Percentiles rank a stretch among this genome's conserved stretches.
phyloP scores from a whole-genome alignment of 106 monocot genomes.

The Ottelia alismoides region DNA sequence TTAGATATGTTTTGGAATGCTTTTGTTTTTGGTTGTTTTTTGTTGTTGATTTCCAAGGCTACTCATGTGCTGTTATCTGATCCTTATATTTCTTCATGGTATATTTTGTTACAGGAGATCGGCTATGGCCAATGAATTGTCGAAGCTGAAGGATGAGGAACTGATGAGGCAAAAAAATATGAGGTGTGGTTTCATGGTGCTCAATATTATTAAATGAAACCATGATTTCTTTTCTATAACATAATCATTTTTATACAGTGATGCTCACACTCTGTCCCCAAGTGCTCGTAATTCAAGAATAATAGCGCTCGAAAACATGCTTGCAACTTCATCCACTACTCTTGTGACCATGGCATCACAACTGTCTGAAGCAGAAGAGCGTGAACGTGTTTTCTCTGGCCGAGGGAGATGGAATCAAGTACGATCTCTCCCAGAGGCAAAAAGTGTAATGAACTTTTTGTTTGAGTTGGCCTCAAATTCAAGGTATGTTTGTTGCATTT shows the following conservation, averaged over 20 bases:
- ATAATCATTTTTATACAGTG: slow-evolving; percentile 27
- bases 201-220: no score
- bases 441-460: slow-evolving; percentile 73
- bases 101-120: slow-evolving; percentile 65
- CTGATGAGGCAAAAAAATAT: slow-evolving; percentile 36
- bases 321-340: slow-evolving; percentile 56
- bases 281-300: slow-evolving; percentile 88
- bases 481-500: no score
- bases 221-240: no score
- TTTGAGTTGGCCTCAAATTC: slow-evolving; percentile 66
- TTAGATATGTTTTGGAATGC: no score
- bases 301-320: slow-evolving; percentile 86
- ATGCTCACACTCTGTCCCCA: slow-evolving; percentile 76
- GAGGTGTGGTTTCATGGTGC: slow-evolving; percentile 44
- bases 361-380: slow-evolving; percentile 90
- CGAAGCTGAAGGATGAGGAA: slow-evolving; percentile 82
- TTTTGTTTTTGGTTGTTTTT: no score
- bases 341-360: slow-evolving; percentile 91
- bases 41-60: no score
- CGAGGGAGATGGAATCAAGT: slow-evolving; percentile 87
- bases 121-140: slow-evolving; percentile 75
- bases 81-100: no score
- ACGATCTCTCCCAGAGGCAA: slow-evolving; percentile 70
- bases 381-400: slow-evolving; percentile 56
- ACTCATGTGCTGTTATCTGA: no score